Evolutionary conservation across 75 land plant species (phyloP).

Genomic region (Selaginella moellendorffii): DNA sequence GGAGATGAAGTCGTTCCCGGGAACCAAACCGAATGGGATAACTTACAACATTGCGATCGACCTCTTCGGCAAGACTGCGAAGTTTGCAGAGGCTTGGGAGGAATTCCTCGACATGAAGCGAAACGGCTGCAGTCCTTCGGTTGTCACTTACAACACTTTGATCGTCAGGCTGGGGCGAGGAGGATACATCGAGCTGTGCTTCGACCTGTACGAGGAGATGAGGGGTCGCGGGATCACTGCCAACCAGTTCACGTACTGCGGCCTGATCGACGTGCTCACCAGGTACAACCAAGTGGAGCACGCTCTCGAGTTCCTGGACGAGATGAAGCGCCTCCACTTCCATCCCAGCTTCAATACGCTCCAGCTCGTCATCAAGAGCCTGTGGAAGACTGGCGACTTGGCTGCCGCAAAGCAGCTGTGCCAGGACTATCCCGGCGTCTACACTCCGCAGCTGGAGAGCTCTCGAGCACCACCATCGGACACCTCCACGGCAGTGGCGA

Average conservation of each 20-base stretch:
- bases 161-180: neutral
- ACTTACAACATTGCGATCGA: constrained; percentile 7
- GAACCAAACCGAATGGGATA: neutral
- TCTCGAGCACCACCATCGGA: too few species aligned
- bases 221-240: neutral
- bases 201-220: constrained; percentile 1
- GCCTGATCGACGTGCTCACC: neutral
- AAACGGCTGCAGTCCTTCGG: neutral
- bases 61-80: neutral
- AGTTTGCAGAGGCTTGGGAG: neutral
- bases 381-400: neutral
- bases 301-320: constrained; percentile 1
- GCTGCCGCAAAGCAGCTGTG: neutral
- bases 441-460: neutral
- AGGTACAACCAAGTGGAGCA: neutral
- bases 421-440: neutral
- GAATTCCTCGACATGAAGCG: neutral
- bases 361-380: neutral
- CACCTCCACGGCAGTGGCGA: neutral
- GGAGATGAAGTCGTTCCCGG: neutral
- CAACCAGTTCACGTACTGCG: neutral
- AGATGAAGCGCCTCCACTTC: neutral
- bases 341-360: neutral
- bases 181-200: neutral
- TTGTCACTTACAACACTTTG: neutral